Evolutionary conservation across 192 early-diverging fungal species (phyloP), one percentile per base, ranked within the genome.

Genomic region (Podila verticillata): DNA sequence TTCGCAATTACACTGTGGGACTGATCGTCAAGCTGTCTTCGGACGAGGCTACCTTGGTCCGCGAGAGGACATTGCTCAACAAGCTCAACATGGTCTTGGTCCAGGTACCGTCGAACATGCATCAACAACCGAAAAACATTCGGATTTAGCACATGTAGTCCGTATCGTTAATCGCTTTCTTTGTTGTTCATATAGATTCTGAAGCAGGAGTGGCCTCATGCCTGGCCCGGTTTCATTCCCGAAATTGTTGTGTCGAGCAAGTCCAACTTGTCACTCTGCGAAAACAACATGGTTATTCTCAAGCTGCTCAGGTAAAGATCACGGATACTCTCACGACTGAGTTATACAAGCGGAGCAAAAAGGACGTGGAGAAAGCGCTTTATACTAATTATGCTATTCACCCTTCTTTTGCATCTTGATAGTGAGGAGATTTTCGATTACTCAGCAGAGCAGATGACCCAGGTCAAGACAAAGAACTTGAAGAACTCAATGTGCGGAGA

Each of bases 381-480:
- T 44, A 44, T 44, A 44, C 39, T 44, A 15, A 44, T 44, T 17
- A 44, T 44, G 4, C 39, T 34, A 5, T 70, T 36, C 12, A 36
- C 36, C 57, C 61, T 28, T 5, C 3, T 36, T 10, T 61, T 31
- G n/a, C 32, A 2, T 61, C 39, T 44, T 2, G 39, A 20, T 81
- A 96, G 96, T 78, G 98, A 99, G 84, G 98, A 99, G 82, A 97
- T 99, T 70, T 99, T 99, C 82, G 98, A 99, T 82, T 99, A 92
- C 82, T 97, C 96, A 35, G 95, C 96, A 31, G 98, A 99, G 86
- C 96, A 98, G 84, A 96, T 99, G 96, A 98, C 96, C 8, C 96
- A 97, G 82, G 85, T 90, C 54, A 99, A 98, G 85, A 93, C 94
- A 20, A 96, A 94, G 75, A 95, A 92, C 75, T 88, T 99, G 59